Evolutionary conservation across 2,329 filamentous ascomycete genomes (phyloP).

Genomic region (Cladosporium oxysporum): DNA sequence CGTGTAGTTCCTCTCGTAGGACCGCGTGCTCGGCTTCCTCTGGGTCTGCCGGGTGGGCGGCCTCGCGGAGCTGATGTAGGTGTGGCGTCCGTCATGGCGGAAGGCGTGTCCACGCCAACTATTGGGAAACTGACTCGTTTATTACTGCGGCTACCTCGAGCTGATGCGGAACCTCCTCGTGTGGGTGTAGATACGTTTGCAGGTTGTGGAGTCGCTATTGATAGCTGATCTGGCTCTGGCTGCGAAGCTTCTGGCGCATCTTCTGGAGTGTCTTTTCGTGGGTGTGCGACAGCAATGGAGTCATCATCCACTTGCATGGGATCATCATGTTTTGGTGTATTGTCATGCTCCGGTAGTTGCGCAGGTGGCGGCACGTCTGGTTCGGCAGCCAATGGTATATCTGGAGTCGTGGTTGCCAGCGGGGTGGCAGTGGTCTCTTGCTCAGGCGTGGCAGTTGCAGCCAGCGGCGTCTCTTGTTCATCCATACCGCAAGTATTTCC

Average conservation of each 20-base stretch:
- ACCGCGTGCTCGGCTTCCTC: conserved; percentile 19
- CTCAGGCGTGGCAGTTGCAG: neutral
- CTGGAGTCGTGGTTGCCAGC: neutral
- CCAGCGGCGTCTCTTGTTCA: conserved; percentile 5
- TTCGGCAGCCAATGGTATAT: neutral
- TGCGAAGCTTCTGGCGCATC: neutral
- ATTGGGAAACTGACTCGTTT: conserved; percentile 18
- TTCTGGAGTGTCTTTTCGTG: neutral
- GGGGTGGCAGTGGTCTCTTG: conserved; percentile 7
- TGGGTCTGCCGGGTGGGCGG: conserved; percentile 15
- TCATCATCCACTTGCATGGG: neutral
- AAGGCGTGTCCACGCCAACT: conserved; percentile 8
- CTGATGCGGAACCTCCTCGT: conserved; percentile 8
- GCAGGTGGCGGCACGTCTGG: conserved; percentile 9
- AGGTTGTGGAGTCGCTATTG: conserved; percentile 13
- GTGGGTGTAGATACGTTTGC: conserved; percentile 1
- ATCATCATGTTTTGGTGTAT: neutral
- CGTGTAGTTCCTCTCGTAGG: conserved; percentile 15
- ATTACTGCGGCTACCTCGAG: conserved; percentile 15
- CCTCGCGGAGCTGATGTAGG: conserved; percentile 18
- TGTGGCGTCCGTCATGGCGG: conserved; percentile 12
- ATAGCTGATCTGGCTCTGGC: conserved; percentile 2
- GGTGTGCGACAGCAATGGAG: neutral
- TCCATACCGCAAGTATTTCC: neutral
- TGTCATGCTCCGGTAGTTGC: conserved; percentile 2